Evolutionary conservation across 306 rosid genomes (phyloP).

Genomic region (Luffa aegyptiaca): DNA sequence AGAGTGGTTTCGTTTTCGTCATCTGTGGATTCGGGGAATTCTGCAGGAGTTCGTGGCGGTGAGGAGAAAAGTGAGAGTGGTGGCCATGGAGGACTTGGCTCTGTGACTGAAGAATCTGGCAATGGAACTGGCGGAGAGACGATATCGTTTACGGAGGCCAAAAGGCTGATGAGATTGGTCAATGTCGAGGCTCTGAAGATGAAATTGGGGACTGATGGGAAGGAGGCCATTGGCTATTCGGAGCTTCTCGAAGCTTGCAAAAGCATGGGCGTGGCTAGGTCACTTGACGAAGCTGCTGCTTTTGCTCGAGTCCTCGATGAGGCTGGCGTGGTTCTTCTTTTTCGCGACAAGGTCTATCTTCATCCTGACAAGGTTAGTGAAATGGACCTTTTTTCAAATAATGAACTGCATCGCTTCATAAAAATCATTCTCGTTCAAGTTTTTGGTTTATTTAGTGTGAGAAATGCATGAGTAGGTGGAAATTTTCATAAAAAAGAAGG

Average conservation of each 20-base stretch:
- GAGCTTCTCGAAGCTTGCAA: slow-evolving; percentile 74
- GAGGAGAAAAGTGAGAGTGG: background rate
- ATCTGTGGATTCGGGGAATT: background rate
- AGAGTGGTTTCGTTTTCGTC: slow-evolving; percentile 2
- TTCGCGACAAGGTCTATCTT: slow-evolving; percentile 83
- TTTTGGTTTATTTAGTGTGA: background rate
- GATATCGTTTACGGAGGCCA: slow-evolving; percentile 56
- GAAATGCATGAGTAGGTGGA: background rate
- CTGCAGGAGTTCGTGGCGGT: background rate
- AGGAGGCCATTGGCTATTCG: slow-evolving; percentile 52
- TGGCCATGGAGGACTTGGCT: background rate
- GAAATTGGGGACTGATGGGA: slow-evolving; percentile 61
- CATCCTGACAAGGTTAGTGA: slow-evolving; percentile 74
- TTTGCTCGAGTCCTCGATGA: slow-evolving; percentile 80
- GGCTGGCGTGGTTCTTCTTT: slow-evolving; percentile 83
- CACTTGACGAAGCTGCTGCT: slow-evolving; percentile 51
- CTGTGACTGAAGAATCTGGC: background rate
- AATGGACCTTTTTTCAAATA: background rate
- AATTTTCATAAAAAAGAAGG: background rate
- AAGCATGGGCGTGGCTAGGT: slow-evolving; percentile 68
- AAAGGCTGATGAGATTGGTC: slow-evolving; percentile 86
- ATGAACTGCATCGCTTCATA: background rate
- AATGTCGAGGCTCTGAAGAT: slow-evolving; percentile 67
- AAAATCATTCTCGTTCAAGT: background rate
- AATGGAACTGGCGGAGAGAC: slow-evolving; percentile 15